Evolutionary conservation across 345 rosid species (phyloP), one percentile per base, ranked within the genome.

Genomic region (Populus pruinosa): DNA sequence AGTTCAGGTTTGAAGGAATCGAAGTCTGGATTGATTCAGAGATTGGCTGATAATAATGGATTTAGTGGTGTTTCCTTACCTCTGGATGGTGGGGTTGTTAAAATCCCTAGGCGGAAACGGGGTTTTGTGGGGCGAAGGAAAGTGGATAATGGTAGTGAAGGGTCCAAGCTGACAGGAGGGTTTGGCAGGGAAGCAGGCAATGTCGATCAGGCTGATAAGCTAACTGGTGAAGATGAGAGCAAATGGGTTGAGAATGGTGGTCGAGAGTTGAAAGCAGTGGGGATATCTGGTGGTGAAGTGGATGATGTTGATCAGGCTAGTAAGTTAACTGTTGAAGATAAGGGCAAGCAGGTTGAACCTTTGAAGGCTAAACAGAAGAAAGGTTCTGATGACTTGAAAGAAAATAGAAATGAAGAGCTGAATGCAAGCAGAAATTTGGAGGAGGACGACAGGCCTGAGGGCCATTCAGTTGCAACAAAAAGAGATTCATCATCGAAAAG

Each of bases 91-190:
- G 79, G 87, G 70, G 84, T 63, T 75, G 20, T 85, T 76, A 85
- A 79, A 75, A 87, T 96, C 21, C 99, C 99, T 8, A 93, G 89
- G 85, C 91, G 97, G 7, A 96, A 91, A 77, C 89, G 99, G 2
- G 98, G 89, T 67, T 87, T 87, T 80, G 87, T 89, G 59, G 92
- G 99, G 67, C 88, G 97, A 59, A 92, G 85, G 72, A 93, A 92
- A 81, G 79, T 81, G 71, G 91, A 91, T 31, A 82, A 53, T 81
- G 84, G 76, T 72, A 77, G 80, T 83, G 82, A 72, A 31, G 85
- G 63, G 2, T 13, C 31, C 49, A 43, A 41, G 72, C 33, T 69
- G 53, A 53, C 44, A 43, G 18, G 27, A n/a, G 29, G 29, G 49
- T 69, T 59, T 63, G 75, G 72, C 81, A 82, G 82, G 72, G 77